Evolutionary conservation across 208 protist species (phyloP), one percentile per base, ranked within the genome.

Genomic region (Trypanosoma congolense): DNA sequence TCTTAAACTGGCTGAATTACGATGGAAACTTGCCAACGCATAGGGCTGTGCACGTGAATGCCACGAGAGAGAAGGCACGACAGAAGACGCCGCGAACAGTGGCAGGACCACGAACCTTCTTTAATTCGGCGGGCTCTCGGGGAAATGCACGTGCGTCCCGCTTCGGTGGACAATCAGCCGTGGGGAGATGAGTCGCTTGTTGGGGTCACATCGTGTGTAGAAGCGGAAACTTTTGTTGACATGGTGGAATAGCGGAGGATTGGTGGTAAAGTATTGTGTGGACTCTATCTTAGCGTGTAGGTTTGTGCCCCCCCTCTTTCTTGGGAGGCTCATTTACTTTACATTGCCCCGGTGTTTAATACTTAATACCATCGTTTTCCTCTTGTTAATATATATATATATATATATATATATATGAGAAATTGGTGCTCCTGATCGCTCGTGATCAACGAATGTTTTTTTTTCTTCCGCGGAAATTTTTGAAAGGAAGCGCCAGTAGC

Each of bases 1-100:
- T 91, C 16, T 44, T 91, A 16, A 68, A 91, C 57, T 90, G 87
- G 81, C 62, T 93, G 29, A 93, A 91, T 59, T 87, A 86, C 70
- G 87, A 93, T 46, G 87, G 83, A 35, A 87, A 88, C 36, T 63
- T 93, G 28, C 87, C 87, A 14, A 86, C 74, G 14, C 80, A 90
- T 74, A 75, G 76, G 42, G 73, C 83, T 14, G 83, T 93, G 18
- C 75, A 75, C 9, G 40, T 82, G 19, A 91, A 93, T 47, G 81
- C 87, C 22, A 70, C 46, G 24, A 65, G 87, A n/a, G 87, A 93
- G 45, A 50, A 68, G 28, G 51, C 69, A 16, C 80, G 87, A n/a
- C 69, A 85, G 74, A 78, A 72, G 6, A 60, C 62, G 19, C 83
- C 83, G 25, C 70, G 66, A 25, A 76, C 75, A 21, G 57, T 74